Conservation (phyloP, 257 asterid species). For the Nicotiana knightiana region DNA sequence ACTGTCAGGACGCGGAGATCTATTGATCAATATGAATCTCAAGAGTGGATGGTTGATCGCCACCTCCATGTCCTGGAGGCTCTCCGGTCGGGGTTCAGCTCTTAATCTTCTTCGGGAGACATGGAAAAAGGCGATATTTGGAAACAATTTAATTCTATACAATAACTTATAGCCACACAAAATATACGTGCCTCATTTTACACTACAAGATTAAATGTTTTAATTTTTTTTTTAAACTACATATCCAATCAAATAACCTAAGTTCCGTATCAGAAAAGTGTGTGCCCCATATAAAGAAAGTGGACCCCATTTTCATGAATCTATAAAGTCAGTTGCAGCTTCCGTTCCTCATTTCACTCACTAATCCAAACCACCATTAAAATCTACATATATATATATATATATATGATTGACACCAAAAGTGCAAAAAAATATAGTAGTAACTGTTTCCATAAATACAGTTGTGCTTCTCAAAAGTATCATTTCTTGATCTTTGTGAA, state of each 20-base stretch:
- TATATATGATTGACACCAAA: background rate
- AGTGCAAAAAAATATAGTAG: background rate
- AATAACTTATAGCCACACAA: too few relatives aligned
- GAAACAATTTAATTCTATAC: too few relatives aligned
- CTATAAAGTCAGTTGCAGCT: background rate
- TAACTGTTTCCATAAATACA: background rate
- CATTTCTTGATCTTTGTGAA: background rate
- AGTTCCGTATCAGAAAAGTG: background rate
- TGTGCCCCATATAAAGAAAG: background rate
- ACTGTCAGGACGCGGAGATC: too few relatives aligned
- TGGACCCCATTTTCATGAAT: background rate
- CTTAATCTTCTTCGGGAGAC: too few relatives aligned
- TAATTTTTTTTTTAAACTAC: too few relatives aligned
- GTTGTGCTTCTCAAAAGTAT: background rate
- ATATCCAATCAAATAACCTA: background rate
- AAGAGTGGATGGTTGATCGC: too few relatives aligned
- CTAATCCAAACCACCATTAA: background rate
- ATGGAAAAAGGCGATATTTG: too few relatives aligned
- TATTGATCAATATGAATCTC: too few relatives aligned
- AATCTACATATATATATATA: background rate
- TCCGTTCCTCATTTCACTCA: background rate
- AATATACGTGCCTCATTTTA: too few relatives aligned
- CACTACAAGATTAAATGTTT: too few relatives aligned
- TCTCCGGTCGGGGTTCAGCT: too few relatives aligned
- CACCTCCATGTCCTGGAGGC: too few relatives aligned